Base-by-base conservation (phyloP, 352 stramenopile species). In the Pythium sukuiense region DNA sequence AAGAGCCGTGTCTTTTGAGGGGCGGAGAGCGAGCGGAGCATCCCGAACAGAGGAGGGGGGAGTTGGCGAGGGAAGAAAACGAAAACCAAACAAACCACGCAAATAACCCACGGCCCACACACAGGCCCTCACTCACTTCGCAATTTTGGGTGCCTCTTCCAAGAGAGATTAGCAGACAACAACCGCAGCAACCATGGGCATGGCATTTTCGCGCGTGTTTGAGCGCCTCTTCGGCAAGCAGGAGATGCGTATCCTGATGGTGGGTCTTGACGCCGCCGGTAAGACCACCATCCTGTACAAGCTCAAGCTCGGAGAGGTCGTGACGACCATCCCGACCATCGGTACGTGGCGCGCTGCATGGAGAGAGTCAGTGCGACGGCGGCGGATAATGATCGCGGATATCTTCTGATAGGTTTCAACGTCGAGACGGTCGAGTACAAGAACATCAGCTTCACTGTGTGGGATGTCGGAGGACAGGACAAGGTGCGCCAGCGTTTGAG, bases 371-470 rank as follows among this genome's bases (percentile, higher is more conserved):
- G 46, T 52, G n/a, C 27, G 33, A 14, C 14, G 58, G 16, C 14
- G 9, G 27, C 1, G 4, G 37, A 43, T 5, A 43, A 4, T 43
- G 9, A 43, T 11, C 9, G 37, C 43, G 16, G 6, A 5, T 50
- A 16, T 8, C 16, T 27, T 26, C 43, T 9, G 43, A 49, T 59
- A 96, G 79, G 87, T 32, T 99, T 99, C 86, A 99, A 99, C 79
- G 97, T 99, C 49, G 98, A 99, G 85, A 99, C 96, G 65, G 97
- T 99, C 57, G 96, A 99, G 83, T 99, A 99, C 92, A 99, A 99
- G 87, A 99, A 99, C 87, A 99, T 99, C 87, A 98, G 89, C 76
- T 99, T 99, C 88, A 99, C 96, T 67, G 95, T 99, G 61, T 99
- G 97, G 97, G 98, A 99, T 84, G 96, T 99, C 54, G 97, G 98